Base-by-base conservation (phyloP, 345 rosid species). In the Lagerstroemia speciosa region DNA sequence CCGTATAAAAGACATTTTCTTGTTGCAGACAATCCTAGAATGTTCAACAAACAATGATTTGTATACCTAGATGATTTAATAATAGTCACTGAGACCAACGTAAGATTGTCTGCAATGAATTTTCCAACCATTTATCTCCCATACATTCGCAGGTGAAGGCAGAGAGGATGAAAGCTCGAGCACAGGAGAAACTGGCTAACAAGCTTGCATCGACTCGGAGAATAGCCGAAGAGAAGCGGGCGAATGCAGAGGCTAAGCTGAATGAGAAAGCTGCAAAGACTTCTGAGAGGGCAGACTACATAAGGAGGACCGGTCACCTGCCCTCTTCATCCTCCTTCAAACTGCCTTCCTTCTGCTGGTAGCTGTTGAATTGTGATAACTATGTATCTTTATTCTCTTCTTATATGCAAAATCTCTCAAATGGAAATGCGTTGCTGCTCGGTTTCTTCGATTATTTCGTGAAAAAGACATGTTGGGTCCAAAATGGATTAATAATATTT, bases 281-380 rank as follows among this genome's bases (percentile, higher is more conserved):
- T 24, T 91, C 97, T 0, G 90, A 91, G 53, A 85, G 77, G 38
- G 91, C 92, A 31, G 97, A 93, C 75, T 86, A 89, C 66, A 89
- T 89, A 69, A 84, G 94, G 79, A 85, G 96, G 80, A 91, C 85
- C 0, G 98, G 98, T 19, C 97, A 86, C 74, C 76, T 91, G 78
- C 97, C 94, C 71, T 83, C 86, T 73, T 80, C 87, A 0, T 84
- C 85, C 72, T 82, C 90, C 69, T 76, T 93, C 50, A 93, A 89
- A 79, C 65, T 89, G 69, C 93, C 96, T 10, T 86, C 89, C 60
- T 73, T 83, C 30, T 93, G 92, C 80, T 89, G 95, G 96, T 90
- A 86, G 84, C 6, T 41, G 19, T 62, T 20, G 17, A 20, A 20
- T 3, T 16, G 2, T 41, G 46, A 41, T 41, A 16, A 41, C 27